phyloP scores from a whole-genome alignment of 1,139 yeast genomes.

The Taiozyma sp. region DNA sequence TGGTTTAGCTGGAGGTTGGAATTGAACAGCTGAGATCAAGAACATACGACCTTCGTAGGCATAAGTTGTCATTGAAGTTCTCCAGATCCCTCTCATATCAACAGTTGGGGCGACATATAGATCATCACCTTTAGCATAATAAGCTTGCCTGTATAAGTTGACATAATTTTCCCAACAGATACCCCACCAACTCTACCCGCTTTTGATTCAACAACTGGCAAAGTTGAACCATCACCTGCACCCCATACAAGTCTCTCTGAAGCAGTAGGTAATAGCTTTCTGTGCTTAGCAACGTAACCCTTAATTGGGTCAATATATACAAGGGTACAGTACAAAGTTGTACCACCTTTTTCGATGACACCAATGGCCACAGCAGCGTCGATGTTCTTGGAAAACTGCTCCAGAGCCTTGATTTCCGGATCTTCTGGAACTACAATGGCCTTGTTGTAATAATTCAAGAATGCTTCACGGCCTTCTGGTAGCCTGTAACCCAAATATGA shows the following conservation, averaged over 20 bases:
- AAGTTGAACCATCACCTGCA: slow-evolving; percentile 38
- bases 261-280: slow-evolving; percentile 38
- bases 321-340: slow-evolving; percentile 33
- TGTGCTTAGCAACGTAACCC: slow-evolving; percentile 35
- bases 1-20: slow-evolving; percentile 12
- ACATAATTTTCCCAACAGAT: slow-evolving; percentile 38
- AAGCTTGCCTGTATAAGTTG: slow-evolving; percentile 32
- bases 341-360: slow-evolving; percentile 33
- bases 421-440: slow-evolving; percentile 29
- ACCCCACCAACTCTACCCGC: slow-evolving; percentile 36
- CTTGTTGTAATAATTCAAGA: slow-evolving; percentile 28
- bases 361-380: slow-evolving; percentile 29
- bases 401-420: slow-evolving; percentile 27
- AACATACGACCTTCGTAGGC: slow-evolving; percentile 33
- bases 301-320: slow-evolving; percentile 30
- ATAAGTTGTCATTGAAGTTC: slow-evolving; percentile 31
- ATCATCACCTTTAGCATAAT: slow-evolving; percentile 35
- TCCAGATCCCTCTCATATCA: slow-evolving; percentile 35
- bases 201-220: slow-evolving; percentile 27
- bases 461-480: slow-evolving; percentile 34
- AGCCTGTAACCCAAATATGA: slow-evolving; percentile 35
- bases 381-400: slow-evolving; percentile 25
- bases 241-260: slow-evolving; percentile 38
- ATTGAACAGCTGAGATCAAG: slow-evolving; percentile 32
- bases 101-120: slow-evolving; percentile 39